phyloP scores from a whole-genome alignment of 2,329 filamentous ascomycete species.

The Exophiala calicioides region DNA sequence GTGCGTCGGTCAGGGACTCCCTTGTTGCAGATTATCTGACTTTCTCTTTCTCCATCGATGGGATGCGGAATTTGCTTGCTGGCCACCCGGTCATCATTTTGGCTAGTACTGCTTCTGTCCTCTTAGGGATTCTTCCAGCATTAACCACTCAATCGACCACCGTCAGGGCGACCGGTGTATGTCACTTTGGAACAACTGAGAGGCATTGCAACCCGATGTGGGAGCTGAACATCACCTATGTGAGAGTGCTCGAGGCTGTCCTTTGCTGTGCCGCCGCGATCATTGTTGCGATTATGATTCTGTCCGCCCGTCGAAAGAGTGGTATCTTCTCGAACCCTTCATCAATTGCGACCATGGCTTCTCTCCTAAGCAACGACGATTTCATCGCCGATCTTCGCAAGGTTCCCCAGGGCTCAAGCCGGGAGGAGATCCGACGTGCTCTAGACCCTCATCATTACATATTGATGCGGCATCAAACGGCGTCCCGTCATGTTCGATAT shows the following conservation, averaged over 20 bases:
- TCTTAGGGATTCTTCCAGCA: constrained; percentile 9
- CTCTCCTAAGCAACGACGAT: constrained; percentile 12
- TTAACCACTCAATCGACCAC: constrained; percentile 17
- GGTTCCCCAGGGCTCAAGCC: constrained; percentile 6
- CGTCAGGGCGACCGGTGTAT: constrained; percentile 12
- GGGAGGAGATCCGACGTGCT: not conserved
- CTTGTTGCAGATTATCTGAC: constrained; percentile 21
- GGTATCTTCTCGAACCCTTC: constrained; percentile 22
- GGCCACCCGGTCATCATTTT: constrained; percentile 17
- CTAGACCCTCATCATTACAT: constrained; percentile 11
- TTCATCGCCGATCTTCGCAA: constrained; percentile 7
- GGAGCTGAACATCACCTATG: constrained; percentile 15
- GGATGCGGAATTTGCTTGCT: constrained; percentile 5
- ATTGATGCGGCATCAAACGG: constrained; percentile 6
- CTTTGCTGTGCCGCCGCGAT: constrained; percentile 11
- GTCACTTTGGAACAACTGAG: constrained; percentile 2
- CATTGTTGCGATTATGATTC: constrained; percentile 13
- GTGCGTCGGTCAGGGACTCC: constrained; percentile 18
- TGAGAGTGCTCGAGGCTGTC: constrained; percentile 8
- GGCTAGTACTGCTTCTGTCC: constrained; percentile 6
- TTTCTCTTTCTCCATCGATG: not conserved
- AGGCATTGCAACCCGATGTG: constrained; percentile 20
- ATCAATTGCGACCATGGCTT: constrained; percentile 20
- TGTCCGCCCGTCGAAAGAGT: constrained; percentile 9
- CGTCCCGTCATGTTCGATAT: constrained; percentile 10